These are phyloP conservation scores for Pseudogymnoascus sp. DNA, from an alignment of 2,329 filamentous ascomycete species.

Conservation along the genomic window DNA sequence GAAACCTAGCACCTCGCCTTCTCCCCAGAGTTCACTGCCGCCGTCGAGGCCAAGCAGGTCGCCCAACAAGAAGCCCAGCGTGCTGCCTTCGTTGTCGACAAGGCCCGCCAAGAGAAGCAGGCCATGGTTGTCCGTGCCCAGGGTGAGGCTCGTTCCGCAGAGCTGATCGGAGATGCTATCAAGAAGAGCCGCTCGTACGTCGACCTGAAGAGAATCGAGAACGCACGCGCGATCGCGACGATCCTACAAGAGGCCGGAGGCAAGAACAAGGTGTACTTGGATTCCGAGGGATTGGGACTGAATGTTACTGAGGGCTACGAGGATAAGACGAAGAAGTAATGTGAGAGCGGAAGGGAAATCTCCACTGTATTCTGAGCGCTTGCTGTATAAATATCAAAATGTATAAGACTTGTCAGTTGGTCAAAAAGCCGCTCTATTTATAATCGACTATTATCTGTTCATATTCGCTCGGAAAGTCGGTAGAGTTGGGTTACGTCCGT, in stretches of 20 bases:
- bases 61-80: conserved; percentile 91
- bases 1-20: conserved; percentile 56
- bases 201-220: conserved; percentile 96
- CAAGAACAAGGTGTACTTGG: conserved; percentile 89
- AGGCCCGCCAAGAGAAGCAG: conserved; percentile 98
- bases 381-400: conserved; percentile 14
- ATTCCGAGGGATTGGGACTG: conserved; percentile 81
- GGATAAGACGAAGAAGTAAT: conserved; percentile 41
- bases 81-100: conserved; percentile 96
- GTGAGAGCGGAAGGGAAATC: conserved; percentile 31
- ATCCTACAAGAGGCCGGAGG: conserved; percentile 79
- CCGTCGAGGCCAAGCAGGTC: conserved; percentile 67
- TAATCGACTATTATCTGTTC: conserved; percentile 8
- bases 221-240: conserved; percentile 79
- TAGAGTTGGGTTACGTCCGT: background rate
- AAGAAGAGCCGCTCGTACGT: conserved; percentile 98
- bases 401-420: conserved; percentile 9
- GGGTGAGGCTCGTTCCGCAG: conserved; percentile 95
- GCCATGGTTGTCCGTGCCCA: conserved; percentile 96
- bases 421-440: conserved; percentile 7
- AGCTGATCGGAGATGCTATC: conserved; percentile 97
- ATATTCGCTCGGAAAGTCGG: background rate
- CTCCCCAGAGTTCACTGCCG: conserved; percentile 66
- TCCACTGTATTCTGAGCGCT: conserved; percentile 38
- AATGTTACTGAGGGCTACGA: conserved; percentile 61